Conservation (phyloP, 495 filamentous ascomycete genomes). For the Penicillium nucicola region DNA sequence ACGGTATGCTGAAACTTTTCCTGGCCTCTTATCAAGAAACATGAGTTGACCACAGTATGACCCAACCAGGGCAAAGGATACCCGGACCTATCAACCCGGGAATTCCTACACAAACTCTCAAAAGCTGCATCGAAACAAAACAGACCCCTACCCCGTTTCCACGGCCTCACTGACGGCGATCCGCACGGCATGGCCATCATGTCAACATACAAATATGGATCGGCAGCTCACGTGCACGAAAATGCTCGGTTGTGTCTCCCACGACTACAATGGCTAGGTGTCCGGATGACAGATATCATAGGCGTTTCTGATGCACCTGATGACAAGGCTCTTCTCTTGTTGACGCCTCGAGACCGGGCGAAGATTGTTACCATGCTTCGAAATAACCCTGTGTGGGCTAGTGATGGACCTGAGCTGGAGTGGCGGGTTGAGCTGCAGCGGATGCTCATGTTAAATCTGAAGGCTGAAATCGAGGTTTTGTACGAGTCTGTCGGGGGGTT, state of each 20-base stretch:
- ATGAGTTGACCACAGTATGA: not conserved
- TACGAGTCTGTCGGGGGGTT: conserved; percentile 58
- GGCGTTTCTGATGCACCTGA: conserved; percentile 13
- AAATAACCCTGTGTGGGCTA: conserved; percentile 45
- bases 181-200: conserved; percentile 84
- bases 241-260: conserved; percentile 55
- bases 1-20: conserved; percentile 48
- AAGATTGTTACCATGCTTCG: conserved; percentile 66
- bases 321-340: conserved; percentile 43
- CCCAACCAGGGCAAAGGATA: conserved; percentile 73
- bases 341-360: conserved; percentile 64
- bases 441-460: conserved; percentile 84
- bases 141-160: conserved; percentile 45
- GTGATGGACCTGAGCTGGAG: conserved; percentile 46
- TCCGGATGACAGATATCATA: conserved; percentile 59
- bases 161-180: conserved; percentile 78
- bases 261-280: conserved; percentile 68
- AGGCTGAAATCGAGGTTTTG: conserved; percentile 86
- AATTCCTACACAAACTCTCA: conserved; percentile 50
- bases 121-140: conserved; percentile 15
- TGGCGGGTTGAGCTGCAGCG: conserved; percentile 69
- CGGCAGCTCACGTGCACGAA: conserved; percentile 68
- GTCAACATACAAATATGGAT: conserved; percentile 86
- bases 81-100: conserved; percentile 78
- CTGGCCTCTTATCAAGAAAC: not conserved